These are phyloP conservation scores for Colletotrichum filicis DNA, from an alignment of 2,329 filamentous ascomycete genomes.

Conservation along the genomic window DNA sequence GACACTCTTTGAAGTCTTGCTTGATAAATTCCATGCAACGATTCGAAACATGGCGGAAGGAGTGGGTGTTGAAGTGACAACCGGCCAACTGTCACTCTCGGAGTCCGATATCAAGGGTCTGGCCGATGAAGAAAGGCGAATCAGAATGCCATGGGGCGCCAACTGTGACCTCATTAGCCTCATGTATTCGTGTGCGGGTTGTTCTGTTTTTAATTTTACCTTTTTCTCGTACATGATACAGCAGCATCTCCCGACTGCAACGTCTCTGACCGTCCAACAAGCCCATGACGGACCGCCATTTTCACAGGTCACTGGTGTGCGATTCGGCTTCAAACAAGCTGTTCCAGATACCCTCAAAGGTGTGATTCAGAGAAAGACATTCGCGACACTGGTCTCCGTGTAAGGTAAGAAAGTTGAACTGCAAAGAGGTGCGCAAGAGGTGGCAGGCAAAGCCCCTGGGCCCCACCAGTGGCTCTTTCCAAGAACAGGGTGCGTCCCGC, in stretches of 20 bases:
- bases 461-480: slow-evolving; percentile 16
- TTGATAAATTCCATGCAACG: background rate
- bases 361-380: background rate
- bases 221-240: background rate
- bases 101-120: background rate
- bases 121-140: background rate
- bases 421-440: background rate
- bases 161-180: slow-evolving; percentile 1
- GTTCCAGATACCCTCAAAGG: background rate
- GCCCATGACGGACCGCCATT: too few relatives aligned
- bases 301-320: background rate
- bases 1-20: background rate
- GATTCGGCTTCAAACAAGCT: background rate
- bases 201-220: background rate
- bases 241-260: background rate
- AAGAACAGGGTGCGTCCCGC: slow-evolving; percentile 31
- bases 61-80: slow-evolving; percentile 1
- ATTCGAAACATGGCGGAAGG: background rate
- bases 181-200: background rate
- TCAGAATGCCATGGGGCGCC: background rate
- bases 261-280: background rate
- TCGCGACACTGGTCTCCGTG: background rate
- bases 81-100: background rate
- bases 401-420: background rate
- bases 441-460: slow-evolving; percentile 27